These are phyloP conservation scores for Xanthoconium separans DNA, from an alignment of 1,284 basidiomycete species.

Conservation along the genomic window DNA sequence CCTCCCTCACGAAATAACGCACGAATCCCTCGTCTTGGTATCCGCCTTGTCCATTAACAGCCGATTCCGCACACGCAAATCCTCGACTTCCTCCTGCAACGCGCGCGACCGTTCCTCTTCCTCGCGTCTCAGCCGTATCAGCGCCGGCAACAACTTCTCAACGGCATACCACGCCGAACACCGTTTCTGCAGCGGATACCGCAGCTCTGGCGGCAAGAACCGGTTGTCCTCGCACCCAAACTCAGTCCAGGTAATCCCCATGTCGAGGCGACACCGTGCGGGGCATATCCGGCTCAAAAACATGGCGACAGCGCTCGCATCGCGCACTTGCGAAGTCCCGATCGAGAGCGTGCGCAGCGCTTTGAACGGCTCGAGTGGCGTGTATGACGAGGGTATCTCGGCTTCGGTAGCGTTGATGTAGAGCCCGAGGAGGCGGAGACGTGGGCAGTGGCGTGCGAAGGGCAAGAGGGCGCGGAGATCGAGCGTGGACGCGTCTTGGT, in stretches of 20 bases:
- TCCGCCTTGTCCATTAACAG: constrained; percentile 40
- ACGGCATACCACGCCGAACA: constrained; percentile 47
- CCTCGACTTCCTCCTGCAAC: constrained; percentile 51
- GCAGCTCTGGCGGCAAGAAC: constrained; percentile 25
- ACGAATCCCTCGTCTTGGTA: constrained; percentile 22
- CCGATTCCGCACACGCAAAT: constrained; percentile 46
- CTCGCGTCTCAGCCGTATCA: constrained; percentile 47
- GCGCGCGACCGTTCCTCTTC: constrained; percentile 42
- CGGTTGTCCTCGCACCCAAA: constrained; percentile 18
- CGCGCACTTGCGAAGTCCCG: constrained; percentile 48
- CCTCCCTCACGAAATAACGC: constrained; percentile 16
- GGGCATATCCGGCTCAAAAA: constrained; percentile 54
- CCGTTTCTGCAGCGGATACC: constrained; percentile 30
- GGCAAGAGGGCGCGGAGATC: constrained; percentile 51
- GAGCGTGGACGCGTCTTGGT: constrained; percentile 34
- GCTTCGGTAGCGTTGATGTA: constrained; percentile 40
- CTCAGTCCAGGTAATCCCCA: constrained; percentile 43
- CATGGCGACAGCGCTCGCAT: constrained; percentile 44
- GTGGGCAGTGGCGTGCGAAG: constrained; percentile 54
- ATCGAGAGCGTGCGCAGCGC: constrained; percentile 42
- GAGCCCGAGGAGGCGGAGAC: constrained; percentile 49
- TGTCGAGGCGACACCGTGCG: constrained; percentile 39
- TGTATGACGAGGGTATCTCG: constrained; percentile 30
- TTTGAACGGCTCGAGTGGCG: constrained; percentile 37
- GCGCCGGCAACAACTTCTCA: constrained; percentile 44